Evolutionary conservation across 2,329 filamentous ascomycete species (phyloP).

Genomic region (Curvularia hawaiiensis): DNA sequence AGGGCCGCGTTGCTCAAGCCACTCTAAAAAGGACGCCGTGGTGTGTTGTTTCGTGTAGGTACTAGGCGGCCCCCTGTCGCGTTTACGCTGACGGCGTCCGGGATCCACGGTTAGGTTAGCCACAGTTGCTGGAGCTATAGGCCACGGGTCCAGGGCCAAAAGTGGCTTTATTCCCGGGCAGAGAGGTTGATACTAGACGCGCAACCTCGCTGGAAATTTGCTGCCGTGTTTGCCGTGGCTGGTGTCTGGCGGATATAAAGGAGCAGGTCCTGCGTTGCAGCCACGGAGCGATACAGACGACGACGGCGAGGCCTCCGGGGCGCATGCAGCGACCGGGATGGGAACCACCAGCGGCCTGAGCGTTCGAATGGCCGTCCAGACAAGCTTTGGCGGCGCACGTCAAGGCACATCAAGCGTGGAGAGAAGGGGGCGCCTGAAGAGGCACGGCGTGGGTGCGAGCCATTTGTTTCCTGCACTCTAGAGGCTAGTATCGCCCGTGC

Average conservation of each 20-base stretch:
- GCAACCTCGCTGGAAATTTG: not conserved
- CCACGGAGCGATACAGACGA: not conserved
- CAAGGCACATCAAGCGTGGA: slow-evolving; percentile 6
- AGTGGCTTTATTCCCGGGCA: not conserved
- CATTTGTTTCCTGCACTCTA: not conserved
- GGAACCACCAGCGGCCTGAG: not conserved
- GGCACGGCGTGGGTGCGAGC: not conserved
- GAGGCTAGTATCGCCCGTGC: not conserved
- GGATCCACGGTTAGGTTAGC: not conserved
- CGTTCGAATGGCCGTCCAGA: not conserved
- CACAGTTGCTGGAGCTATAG: not conserved
- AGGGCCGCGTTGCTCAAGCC: slow-evolving; percentile 1
- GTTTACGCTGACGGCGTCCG: not conserved
- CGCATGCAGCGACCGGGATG: not conserved
- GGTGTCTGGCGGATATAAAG: not conserved
- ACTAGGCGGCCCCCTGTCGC: not conserved
- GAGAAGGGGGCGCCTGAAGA: not conserved
- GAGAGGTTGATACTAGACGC: not conserved
- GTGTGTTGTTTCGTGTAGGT: not conserved
- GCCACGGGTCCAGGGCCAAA: not conserved
- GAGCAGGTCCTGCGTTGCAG: not conserved
- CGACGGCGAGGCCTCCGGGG: not conserved
- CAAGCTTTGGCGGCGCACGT: slow-evolving; percentile 10
- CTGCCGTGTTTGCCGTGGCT: not conserved
- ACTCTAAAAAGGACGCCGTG: not conserved